Conservation (phyloP, 257 asterid species). For the Parsonsia alboflavescens region DNA sequence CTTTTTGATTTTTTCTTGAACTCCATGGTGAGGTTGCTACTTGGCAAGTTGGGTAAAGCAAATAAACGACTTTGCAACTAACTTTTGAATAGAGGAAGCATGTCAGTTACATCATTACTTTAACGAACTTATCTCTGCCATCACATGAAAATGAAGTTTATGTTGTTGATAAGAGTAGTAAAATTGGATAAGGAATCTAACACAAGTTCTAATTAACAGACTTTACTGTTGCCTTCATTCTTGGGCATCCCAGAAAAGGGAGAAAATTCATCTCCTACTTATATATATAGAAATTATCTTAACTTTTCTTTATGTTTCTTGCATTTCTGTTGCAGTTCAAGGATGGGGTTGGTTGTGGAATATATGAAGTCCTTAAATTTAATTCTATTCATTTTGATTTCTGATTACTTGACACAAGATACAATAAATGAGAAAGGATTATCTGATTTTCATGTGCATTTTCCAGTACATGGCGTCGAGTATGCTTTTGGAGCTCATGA, state of each 20-base stretch:
- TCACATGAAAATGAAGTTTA: background rate
- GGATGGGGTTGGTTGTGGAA: background rate
- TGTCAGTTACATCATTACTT: background rate
- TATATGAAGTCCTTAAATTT: background rate
- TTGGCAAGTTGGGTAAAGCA: background rate
- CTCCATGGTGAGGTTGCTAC: background rate
- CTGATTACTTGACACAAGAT: background rate
- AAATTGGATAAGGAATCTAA: background rate
- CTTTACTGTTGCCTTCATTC: background rate
- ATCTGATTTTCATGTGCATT: constrained; percentile 18
- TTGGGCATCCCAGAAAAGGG: background rate
- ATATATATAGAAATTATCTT: background rate
- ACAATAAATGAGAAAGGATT: background rate
- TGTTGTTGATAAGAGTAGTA: background rate
- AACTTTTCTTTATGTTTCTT: background rate
- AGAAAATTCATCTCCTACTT: background rate
- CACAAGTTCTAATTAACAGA: background rate
- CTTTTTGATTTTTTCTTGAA: background rate
- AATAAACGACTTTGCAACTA: background rate
- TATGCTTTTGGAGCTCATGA: constrained; percentile 89
- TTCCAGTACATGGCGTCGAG: constrained; percentile 70
- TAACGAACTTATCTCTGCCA: background rate
- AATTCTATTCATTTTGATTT: background rate
- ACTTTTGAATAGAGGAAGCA: background rate
- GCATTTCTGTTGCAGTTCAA: background rate